Evolutionary conservation across 441 rosid species (phyloP).

Genomic region (Populus tomentosa): DNA sequence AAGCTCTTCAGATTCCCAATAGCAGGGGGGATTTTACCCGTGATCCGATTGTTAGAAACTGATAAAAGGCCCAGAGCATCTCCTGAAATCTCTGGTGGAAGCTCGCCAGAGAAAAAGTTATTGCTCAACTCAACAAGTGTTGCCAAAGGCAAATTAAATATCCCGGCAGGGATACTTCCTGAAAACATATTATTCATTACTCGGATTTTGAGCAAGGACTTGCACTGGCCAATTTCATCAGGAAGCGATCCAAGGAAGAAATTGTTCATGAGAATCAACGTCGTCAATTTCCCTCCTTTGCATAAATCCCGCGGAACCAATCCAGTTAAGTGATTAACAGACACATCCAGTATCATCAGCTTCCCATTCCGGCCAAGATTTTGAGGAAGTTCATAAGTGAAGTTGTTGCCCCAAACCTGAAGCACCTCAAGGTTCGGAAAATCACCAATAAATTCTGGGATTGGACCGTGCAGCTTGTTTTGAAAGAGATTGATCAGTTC

Average conservation of each 20-base stretch:
- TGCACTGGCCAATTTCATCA: conserved; percentile 58
- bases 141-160: conserved; percentile 50
- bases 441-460: conserved; percentile 68
- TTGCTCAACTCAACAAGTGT: conserved; percentile 48
- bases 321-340: conserved; percentile 70
- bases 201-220: conserved; percentile 51
- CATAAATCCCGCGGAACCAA: conserved; percentile 61
- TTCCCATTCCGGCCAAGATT: conserved; percentile 66
- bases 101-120: conserved; percentile 67
- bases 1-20: conserved; percentile 44
- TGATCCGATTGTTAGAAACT: conserved; percentile 51
- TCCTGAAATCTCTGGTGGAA: conserved; percentile 60
- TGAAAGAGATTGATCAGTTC: conserved; percentile 57
- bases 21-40: conserved; percentile 63
- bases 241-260: conserved; percentile 75
- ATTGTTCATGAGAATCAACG: conserved; percentile 56
- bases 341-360: conserved; percentile 54
- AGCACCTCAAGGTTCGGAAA: conserved; percentile 60
- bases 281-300: conserved; percentile 45
- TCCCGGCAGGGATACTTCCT: conserved; percentile 74
- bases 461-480: conserved; percentile 55
- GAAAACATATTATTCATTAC: conserved; percentile 45
- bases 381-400: conserved; percentile 56
- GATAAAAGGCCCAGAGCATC: conserved; percentile 32
- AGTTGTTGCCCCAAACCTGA: conserved; percentile 74